Evolutionary conservation across 1,284 basidiomycete genomes (phyloP), one percentile per base, ranked within the genome.

Genomic region (Coniferiporia sulphurascens): DNA sequence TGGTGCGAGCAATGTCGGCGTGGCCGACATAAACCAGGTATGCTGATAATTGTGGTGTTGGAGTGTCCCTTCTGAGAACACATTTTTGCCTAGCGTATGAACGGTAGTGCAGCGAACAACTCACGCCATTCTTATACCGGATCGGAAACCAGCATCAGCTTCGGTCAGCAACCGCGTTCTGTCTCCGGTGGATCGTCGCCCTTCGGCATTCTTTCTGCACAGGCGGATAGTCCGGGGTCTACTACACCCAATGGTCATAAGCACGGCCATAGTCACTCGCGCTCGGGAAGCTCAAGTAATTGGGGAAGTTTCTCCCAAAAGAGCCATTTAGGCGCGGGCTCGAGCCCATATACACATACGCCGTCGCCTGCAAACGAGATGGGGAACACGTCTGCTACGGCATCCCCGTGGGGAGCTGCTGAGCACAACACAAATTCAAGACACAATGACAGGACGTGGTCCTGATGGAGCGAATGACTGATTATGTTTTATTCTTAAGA

Each of bases 261-360:
- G 35, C 80, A 77, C 62, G 85, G 85, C 4, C 87, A 91, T 67
- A 85, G 85, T 7, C 87, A 90, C 67, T 81, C 83, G 60, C 84
- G 87, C 62, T 82, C 86, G 43, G 87, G 88, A 53, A 90, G 87
- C 70, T 84, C 85, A 34, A 87, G 87, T 36, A 90, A 89, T 69
- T 90, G 88, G 88, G 84, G 76, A 48, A 80, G 73, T 65, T 76
- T 87, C 64, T 70, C 82, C 19, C 80, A 84, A 52, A 78, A 73
- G 67, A 80, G 72, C 67, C 78, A 80, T 67, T 76, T 83, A 60
- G 71, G 79, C 48, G 65, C 73, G 49, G 46, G 52, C 21, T 45
- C 71, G 73, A 34, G 73, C 78, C 77, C 84, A 13, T 86, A 82
- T 64, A 76, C 82, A 15, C 78, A 82, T 59, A 78, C 81, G 38